Conservation (phyloP, 164 flowering plant species). For the Piper longum region DNA sequence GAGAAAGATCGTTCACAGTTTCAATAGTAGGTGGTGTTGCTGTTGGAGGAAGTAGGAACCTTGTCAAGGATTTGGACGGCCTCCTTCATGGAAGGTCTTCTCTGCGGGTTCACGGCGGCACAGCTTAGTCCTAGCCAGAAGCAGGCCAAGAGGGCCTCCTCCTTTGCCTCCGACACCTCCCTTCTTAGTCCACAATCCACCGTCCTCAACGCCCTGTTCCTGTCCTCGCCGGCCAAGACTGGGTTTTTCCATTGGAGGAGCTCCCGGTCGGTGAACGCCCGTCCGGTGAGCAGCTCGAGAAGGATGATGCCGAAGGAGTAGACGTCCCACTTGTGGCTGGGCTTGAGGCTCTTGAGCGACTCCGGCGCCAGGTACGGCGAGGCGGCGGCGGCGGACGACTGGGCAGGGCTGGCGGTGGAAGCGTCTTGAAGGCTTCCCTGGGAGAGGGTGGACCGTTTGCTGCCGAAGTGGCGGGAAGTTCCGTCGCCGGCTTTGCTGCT, state of each 20-base stretch:
- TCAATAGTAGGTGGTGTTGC: background rate
- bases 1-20: background rate
- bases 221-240: conserved; percentile 46
- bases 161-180: conserved; percentile 64
- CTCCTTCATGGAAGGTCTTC: conserved; percentile 88
- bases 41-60: conserved; percentile 20
- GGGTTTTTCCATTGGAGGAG: conserved; percentile 27
- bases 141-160: conserved; percentile 56
- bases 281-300: conserved; percentile 76
- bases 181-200: conserved; percentile 64
- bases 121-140: conserved; percentile 61
- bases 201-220: conserved; percentile 39
- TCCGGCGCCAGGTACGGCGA: conserved; percentile 89
- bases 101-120: conserved; percentile 45
- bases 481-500: conserved; percentile 30
- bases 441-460: conserved; percentile 75
- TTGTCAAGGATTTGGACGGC: conserved; percentile 65
- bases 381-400: conserved; percentile 28
- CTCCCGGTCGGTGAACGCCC: conserved; percentile 36
- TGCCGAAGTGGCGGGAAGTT: conserved; percentile 70
- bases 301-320: conserved; percentile 72
- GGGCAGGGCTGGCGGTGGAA: conserved; percentile 27
- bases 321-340: conserved; percentile 83
- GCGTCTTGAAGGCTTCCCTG: conserved; percentile 55
- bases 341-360: conserved; percentile 66